phyloP scores from a whole-genome alignment of 352 stramenopile species.

The Pythium apleroticum region DNA sequence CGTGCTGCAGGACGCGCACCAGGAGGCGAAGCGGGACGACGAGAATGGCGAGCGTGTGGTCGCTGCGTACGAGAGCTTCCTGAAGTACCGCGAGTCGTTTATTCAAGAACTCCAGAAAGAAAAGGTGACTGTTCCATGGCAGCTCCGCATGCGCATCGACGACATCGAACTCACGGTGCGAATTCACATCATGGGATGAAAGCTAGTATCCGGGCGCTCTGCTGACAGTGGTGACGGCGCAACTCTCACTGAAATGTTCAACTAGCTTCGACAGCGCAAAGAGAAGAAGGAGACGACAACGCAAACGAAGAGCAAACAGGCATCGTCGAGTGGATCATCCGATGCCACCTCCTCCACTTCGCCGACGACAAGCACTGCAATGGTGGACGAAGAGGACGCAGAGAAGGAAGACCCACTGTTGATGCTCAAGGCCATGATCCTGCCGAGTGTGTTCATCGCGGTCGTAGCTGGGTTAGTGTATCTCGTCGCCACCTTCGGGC shows the following conservation, averaged over 20 bases:
- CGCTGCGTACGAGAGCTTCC: conserved; percentile 31
- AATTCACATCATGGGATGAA: background rate
- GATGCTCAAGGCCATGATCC: conserved; percentile 41
- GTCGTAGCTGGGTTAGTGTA: conserved; percentile 30
- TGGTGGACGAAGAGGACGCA: background rate
- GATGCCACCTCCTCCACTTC: background rate
- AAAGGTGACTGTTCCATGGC: conserved; percentile 35
- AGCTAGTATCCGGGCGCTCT: background rate
- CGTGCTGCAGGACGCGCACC: conserved; percentile 32
- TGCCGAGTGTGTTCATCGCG: conserved; percentile 50
- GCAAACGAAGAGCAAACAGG: background rate
- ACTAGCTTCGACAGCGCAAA: conserved; percentile 25
- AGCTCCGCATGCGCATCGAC: conserved; percentile 62
- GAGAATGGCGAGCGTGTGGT: conserved; percentile 38
- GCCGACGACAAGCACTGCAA: background rate
- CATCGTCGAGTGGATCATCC: background rate
- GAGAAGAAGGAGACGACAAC: conserved; percentile 7
- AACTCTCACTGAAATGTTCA: background rate
- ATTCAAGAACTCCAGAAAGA: conserved; percentile 29
- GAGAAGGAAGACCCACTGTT: conserved; percentile 25
- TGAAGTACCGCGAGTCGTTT: conserved; percentile 27
- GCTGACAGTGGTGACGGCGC: background rate
- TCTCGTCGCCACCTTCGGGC: conserved; percentile 1
- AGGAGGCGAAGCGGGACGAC: conserved; percentile 33
- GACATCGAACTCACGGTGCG: conserved; percentile 80